Base-by-base conservation (phyloP, 2,329 filamentous ascomycete genomes). In the Phoma sp. region DNA sequence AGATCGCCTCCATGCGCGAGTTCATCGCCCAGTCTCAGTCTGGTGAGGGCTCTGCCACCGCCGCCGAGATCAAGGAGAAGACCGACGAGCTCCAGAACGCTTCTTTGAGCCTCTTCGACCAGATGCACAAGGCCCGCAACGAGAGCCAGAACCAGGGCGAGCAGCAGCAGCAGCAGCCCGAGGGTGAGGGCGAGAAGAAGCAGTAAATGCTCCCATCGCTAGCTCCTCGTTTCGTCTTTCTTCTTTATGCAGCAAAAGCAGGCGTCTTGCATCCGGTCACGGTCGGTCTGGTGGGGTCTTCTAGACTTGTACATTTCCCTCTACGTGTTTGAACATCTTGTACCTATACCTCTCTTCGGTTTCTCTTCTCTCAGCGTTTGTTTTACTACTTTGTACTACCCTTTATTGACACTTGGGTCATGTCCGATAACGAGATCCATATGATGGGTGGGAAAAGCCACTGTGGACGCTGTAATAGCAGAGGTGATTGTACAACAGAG, bases 61-160 rank as follows among this genome's bases (percentile, higher is more conserved):
- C 93, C 46, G 90, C 90, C 64, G 90, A 98, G 80, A 89, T 99
- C 79, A 98, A 98, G 90, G 87, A 91, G 82, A 97, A 97, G 91
- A 96, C 91, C 71, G 95, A 98, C 66, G 93, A 97, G 80, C 90
- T 99, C 75, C 95, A 98, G 83, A 90, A 89, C 77, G 91, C 93
- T 67, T 93, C 89, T 79, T 83, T 99, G 80, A 96, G 90, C 81
- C 88, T 98, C 73, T 98, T 99, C 79, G 95, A 98, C 83, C 97
- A 98, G 89, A 96, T 99, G 91, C 93, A 99, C 90, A 96, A 96
- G 85, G 91, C 93, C 67, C 89, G 91, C 69, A 77, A 80, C 67
- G 89, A 93, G 82, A 69, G 82, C 67, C 73, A 74, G 62, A 68
- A 66, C 54, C 70, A 73, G 65, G 66, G 75, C 62, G 71, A 74